Evolutionary conservation across 2,329 filamentous ascomycete species (phyloP), one percentile per base, ranked within the genome.

Genomic region (Aspergillus cejpii): DNA sequence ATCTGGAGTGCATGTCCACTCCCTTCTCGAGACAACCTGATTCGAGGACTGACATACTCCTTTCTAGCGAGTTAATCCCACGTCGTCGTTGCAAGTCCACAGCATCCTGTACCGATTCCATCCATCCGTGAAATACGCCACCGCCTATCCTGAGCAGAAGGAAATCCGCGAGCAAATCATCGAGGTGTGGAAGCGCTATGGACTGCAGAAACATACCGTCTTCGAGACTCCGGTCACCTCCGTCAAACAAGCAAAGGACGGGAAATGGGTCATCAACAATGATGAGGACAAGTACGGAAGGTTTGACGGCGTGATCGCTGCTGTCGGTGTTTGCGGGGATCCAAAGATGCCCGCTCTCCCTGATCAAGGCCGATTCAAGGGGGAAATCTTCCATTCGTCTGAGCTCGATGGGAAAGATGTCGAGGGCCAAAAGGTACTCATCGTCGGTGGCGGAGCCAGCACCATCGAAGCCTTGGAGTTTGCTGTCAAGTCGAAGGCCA

Each of bases 71-170:
- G 85, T 92, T 31, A 91, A 92, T 69, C 85, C 85, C 41, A 90
- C 85, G 0, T 90, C 85, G 0, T 80, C 85, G 12, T 75, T 94
- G 0, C 87, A 92, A 59, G 90, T 94, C 17, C 86, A 94, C 63
- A 87, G 82, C 15, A 65, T 90, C 46, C 92, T 92, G 87, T 94
- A 91, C 64, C 79, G 87, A 17, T 94, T 94, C 62, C 85, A 91
- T 54, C 88, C 88, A 0, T 85, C 84, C 0, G 79, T 94, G 1
- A 74, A 78, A 49, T 94, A 85, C 81, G 72, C 78, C 26, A 71
- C 74, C 23, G 85, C 85, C n/a, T 94, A 94, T 58, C 88, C 88
- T 0, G 76, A 83, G 49, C 81, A 85, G 39, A 71, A 83, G 51
- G 80, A 90, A 64, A 92, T 94, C 48, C 73, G 90, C 34, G 74